Percentiles rank a stretch among this genome's conserved stretches.
Evolutionary conservation across 2,329 filamentous ascomycete genomes (phyloP).

Genomic region (Cordyceps cateniannulata): DNA sequence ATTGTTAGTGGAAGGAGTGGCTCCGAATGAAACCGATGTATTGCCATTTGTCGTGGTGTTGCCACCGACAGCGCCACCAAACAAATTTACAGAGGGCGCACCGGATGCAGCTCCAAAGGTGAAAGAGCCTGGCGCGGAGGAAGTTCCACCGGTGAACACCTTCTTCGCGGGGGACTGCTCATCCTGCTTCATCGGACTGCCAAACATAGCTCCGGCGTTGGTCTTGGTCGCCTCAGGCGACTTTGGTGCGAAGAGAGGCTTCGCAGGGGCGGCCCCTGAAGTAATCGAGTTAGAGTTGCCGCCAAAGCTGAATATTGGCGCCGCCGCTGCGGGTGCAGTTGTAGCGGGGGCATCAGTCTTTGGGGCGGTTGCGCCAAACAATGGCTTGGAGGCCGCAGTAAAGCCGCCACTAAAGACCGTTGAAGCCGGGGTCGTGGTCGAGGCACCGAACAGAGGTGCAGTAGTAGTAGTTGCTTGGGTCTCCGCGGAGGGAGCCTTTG

Average conservation of each 20-base stretch:
- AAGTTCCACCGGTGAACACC: conserved; percentile 19
- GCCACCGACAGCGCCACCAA: conserved; percentile 25
- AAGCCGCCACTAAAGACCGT: conserved; percentile 28
- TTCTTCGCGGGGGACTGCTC: conserved; percentile 32
- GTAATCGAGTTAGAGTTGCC: conserved; percentile 23
- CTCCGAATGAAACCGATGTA: conserved; percentile 32
- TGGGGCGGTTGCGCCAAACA: conserved; percentile 24
- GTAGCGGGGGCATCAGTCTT: conserved; percentile 20
- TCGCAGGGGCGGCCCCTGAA: conserved; percentile 21
- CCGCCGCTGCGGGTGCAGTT: conserved; percentile 17
- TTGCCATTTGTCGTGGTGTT: conserved; percentile 18
- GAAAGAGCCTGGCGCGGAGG: conserved; percentile 27
- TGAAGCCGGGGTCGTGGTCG: conserved; percentile 14
- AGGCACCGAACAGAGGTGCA: conserved; percentile 27
- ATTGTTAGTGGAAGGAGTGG: conserved; percentile 18
- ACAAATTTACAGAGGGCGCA: conserved; percentile 32
- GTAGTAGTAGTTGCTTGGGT: conserved; percentile 11
- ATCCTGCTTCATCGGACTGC: conserved; percentile 39
- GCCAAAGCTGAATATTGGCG: conserved; percentile 29
- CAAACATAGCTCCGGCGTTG: conserved; percentile 28
- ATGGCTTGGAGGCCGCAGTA: conserved; percentile 18
- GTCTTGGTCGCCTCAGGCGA: conserved; percentile 23
- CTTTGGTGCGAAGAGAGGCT: conserved; percentile 33
- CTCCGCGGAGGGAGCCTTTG: conserved; percentile 15
- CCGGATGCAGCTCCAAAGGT: conserved; percentile 24